A percentile compares a stretch with the other conserved stretches of the same genome.
phyloP scores from a whole-genome alignment of 352 stramenopile genomes.

The Pythium apleroticum region DNA sequence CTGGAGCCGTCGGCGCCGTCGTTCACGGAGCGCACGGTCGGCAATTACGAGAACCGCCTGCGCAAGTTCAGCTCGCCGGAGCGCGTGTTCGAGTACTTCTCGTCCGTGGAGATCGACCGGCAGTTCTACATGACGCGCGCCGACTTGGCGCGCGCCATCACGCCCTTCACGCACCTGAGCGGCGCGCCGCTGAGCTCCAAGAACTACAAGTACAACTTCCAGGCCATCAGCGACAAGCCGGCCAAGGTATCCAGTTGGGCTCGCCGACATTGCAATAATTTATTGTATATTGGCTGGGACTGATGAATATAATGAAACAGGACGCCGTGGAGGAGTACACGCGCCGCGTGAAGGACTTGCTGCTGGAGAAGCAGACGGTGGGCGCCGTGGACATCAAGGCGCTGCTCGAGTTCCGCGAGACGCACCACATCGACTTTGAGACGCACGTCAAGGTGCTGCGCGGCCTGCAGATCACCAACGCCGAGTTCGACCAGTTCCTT shows the following conservation, averaged over 20 bases:
- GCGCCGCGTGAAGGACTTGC: conserved; percentile 45
- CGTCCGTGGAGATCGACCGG: conserved; percentile 77
- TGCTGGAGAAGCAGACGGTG: conserved; percentile 55
- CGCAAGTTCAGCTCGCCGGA: conserved; percentile 83
- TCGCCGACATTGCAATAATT: too few species aligned
- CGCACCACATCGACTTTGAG: conserved; percentile 77
- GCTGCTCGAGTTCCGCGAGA: conserved; percentile 56
- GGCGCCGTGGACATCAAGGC: conserved; percentile 44
- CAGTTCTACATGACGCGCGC: conserved; percentile 83
- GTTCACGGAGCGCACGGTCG: conserved; percentile 79
- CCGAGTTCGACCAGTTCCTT: conserved; percentile 84
- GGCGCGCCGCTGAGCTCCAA: conserved; percentile 73
- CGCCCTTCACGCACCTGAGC: conserved; percentile 78
- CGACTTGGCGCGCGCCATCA: conserved; percentile 81
- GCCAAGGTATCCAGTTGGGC: conserved; percentile 25
- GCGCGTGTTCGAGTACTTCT: conserved; percentile 91
- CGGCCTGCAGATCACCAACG: conserved; percentile 76
- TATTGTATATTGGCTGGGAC: neutral
- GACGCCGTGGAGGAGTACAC: conserved; percentile 57
- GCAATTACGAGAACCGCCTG: conserved; percentile 89
- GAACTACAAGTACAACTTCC: conserved; percentile 83
- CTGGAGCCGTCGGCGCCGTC: conserved; percentile 40
- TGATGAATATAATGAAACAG: conserved; percentile 4
- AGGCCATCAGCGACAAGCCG: conserved; percentile 49
- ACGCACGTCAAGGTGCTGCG: conserved; percentile 78